Evolutionary conservation across 345 rosid species (phyloP), one percentile per base, ranked within the genome.

Genomic region (Hibiscus trionum): DNA sequence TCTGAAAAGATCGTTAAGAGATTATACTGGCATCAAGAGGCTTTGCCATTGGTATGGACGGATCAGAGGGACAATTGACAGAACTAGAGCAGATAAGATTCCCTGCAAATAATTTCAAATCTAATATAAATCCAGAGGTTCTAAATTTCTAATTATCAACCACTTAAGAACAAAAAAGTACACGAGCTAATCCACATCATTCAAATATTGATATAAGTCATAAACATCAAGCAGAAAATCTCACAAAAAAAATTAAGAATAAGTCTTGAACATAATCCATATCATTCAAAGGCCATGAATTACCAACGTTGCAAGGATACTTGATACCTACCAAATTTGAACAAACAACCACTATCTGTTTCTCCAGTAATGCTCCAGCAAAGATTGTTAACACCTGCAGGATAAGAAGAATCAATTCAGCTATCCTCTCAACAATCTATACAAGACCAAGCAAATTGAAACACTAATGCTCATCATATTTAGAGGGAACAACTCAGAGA

Each of bases 41-140:
- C 97, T 91, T 82, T 94, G 98, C 97, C 97, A 91, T 71, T 83
- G 96, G 81, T 84, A 94, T 39, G 98, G 97, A 61, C 97, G 92
- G 61, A 91, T 91, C 14, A 90, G 68, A 64, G 98, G 91, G 77
- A 90, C 78, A 58, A 91, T 69, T 46, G 97, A 86, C 80, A 94
- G 82, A 58, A 91, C 88, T 44, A 83, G 81, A 56, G 97, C 97
- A 76, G 97, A 88, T 73, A 94, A 88, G 71, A 88, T 77, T 70
- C 98, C 97, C 97, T 94, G 83, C 71, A 62, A 73, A 62, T 52
- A 76, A 73, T 56, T 11, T 11, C 60, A 67, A 67, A 46, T 24
- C 15, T 56, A 53, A 69, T 52, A 11, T 37, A 70, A 63, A 11
- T 76, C 7, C 76, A 59, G 24, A 65, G 35, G 19, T 14, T 47